A percentile compares a stretch with the other conserved stretches of the same genome.
These are phyloP conservation scores for Lactarius pseudohatsudake DNA, from an alignment of 768 basidiomycete species.

Conservation along the genomic window DNA sequence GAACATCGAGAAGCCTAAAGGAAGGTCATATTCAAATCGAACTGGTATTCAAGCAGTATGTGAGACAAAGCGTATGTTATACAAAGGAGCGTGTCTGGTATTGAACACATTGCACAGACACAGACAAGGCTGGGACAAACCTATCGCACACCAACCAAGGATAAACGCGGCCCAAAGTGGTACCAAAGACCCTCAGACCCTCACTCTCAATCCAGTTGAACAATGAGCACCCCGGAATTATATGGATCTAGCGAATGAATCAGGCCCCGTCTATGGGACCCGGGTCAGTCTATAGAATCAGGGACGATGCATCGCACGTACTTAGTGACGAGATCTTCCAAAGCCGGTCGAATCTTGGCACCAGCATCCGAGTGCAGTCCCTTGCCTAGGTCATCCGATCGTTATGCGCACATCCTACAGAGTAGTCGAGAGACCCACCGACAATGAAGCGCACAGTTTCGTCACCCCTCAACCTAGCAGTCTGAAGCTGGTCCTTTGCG, in stretches of 20 bases:
- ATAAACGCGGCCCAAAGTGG: background rate
- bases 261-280: conserved; percentile 5
- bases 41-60: background rate
- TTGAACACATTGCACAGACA: too few species aligned
- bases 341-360: conserved; percentile 15
- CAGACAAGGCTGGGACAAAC: too few species aligned
- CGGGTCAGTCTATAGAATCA: background rate
- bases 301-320: background rate
- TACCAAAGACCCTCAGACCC: background rate
- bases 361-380: conserved; percentile 3
- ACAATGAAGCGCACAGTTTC: conserved; percentile 17
- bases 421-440: conserved; percentile 1
- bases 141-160: background rate
- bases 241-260: conserved; percentile 1
- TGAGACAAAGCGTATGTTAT: background rate
- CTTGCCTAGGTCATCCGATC: background rate
- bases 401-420: background rate
- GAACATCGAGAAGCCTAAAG: background rate
- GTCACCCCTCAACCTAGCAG: background rate
- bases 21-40: background rate
- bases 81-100: too few species aligned
- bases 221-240: conserved; percentile 19
- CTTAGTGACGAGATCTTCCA: conserved; percentile 5
- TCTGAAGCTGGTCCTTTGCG: background rate
- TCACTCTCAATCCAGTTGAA: background rate